A percentile compares a stretch with the other conserved stretches of the same genome.
Conservation (phyloP, 768 basidiomycete species). For the Russula lepida region DNA sequence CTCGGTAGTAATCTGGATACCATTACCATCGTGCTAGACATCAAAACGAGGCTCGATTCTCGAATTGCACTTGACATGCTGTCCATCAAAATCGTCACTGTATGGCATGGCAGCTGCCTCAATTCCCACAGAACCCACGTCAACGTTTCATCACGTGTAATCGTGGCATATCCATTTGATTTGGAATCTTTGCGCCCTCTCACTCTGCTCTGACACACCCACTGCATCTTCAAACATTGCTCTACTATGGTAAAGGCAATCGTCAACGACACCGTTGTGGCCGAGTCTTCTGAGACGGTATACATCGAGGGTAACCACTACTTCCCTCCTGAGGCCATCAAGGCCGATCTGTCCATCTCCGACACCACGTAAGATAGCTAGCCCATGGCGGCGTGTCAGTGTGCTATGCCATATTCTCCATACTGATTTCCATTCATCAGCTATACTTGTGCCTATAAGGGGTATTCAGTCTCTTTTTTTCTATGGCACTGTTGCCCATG, state of each 20-base stretch:
- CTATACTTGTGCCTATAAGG: constrained; percentile 12
- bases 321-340: constrained; percentile 54
- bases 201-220: background rate
- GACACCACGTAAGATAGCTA: constrained; percentile 37
- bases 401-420: background rate
- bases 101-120: too few species aligned
- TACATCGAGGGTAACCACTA: constrained; percentile 65
- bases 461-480: background rate
- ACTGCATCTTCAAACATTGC: background rate
- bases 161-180: background rate
- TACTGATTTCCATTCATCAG: background rate
- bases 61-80: too few species aligned
- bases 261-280: constrained; percentile 44
- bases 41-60: too few species aligned
- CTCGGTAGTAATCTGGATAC: too few species aligned
- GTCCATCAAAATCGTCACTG: too few species aligned
- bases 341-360: constrained; percentile 38
- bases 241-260: constrained; percentile 42
- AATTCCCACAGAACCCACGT: too few species aligned
- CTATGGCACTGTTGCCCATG: background rate
- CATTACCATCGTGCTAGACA: too few species aligned
- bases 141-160: background rate
- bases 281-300: constrained; percentile 47
- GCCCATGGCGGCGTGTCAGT: background rate
- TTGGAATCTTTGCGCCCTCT: background rate